Conservation (phyloP, 495 filamentous ascomycete genomes). For the Penicillium alfredii region DNA sequence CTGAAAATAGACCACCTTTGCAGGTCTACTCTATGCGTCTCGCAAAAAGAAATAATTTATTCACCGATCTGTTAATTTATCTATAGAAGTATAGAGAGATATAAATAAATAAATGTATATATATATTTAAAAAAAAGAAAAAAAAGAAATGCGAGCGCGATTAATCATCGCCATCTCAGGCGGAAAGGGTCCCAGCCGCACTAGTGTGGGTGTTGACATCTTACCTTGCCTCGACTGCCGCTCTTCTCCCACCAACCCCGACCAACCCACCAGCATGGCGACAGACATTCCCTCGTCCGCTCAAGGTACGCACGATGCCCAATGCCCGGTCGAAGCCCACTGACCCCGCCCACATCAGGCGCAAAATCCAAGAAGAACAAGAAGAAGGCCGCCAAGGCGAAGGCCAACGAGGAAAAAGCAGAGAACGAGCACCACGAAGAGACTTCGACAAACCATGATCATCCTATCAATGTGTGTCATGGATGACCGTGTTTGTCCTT, state of each 20-base stretch:
- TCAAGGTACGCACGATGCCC: no score
- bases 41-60: no score
- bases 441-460: slow-evolving; percentile 9
- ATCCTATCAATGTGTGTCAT: slow-evolving; percentile 10
- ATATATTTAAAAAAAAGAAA: no score
- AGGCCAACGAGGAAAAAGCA: slow-evolving; percentile 15
- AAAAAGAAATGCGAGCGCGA: slow-evolving; percentile 10
- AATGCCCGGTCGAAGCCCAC: slow-evolving; percentile 6
- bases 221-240: slow-evolving; percentile 14
- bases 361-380: slow-evolving; percentile 64
- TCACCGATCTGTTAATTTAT: no score
- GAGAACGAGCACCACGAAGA: slow-evolving; percentile 13
- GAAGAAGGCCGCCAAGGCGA: slow-evolving; percentile 52
- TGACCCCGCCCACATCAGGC: slow-evolving; percentile 28
- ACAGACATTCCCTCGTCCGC: slow-evolving; percentile 23
- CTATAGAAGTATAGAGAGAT: no score
- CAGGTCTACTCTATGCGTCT: no score
- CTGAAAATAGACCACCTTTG: no score
- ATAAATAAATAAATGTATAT: no score
- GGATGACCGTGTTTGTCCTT: background rate
- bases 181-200: slow-evolving; percentile 20
- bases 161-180: slow-evolving; percentile 22
- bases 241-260: slow-evolving; percentile 1
- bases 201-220: slow-evolving; percentile 39
- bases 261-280: slow-evolving; percentile 31